These are phyloP conservation scores for Podosphaera xanthii DNA, from an alignment of 2,329 filamentous ascomycete species.

Conservation along the genomic window DNA sequence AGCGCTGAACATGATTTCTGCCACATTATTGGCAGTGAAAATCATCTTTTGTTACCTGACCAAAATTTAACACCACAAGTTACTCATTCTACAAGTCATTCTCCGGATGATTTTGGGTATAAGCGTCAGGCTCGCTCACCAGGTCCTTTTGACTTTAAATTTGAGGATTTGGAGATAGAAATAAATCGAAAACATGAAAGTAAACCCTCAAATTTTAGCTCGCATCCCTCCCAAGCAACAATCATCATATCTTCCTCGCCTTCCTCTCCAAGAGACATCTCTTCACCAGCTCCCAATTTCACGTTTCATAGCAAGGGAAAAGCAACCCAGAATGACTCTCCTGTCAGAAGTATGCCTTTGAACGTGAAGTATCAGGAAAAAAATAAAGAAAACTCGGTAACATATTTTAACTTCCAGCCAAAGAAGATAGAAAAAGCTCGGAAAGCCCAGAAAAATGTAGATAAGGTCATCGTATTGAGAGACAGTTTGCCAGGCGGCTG, in stretches of 20 bases:
- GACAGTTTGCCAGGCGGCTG: constrained; percentile 18
- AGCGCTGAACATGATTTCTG: background rate
- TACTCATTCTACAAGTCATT: background rate
- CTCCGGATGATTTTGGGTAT: background rate
- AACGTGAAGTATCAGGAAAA: background rate
- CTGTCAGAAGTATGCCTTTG: too few relatives aligned
- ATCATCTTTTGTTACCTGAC: background rate
- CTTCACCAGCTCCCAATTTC: background rate
- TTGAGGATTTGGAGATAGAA: background rate
- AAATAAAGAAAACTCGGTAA: background rate
- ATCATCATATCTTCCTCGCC: background rate
- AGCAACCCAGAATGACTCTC: too few relatives aligned
- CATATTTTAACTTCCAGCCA: background rate
- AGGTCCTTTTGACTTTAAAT: background rate
- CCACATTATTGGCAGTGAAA: background rate
- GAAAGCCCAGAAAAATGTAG: background rate
- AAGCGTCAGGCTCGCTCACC: background rate
- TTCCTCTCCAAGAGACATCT: background rate
- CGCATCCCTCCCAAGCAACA: background rate
- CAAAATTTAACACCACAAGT: background rate
- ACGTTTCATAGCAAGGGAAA: too few relatives aligned
- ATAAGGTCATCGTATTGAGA: constrained; percentile 13
- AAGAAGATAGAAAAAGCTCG: background rate
- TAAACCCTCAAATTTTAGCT: background rate
- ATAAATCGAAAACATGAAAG: background rate